These are phyloP conservation scores for Trametes hirsuta DNA, from an alignment of 1,284 basidiomycete species.

Conservation along the genomic window DNA sequence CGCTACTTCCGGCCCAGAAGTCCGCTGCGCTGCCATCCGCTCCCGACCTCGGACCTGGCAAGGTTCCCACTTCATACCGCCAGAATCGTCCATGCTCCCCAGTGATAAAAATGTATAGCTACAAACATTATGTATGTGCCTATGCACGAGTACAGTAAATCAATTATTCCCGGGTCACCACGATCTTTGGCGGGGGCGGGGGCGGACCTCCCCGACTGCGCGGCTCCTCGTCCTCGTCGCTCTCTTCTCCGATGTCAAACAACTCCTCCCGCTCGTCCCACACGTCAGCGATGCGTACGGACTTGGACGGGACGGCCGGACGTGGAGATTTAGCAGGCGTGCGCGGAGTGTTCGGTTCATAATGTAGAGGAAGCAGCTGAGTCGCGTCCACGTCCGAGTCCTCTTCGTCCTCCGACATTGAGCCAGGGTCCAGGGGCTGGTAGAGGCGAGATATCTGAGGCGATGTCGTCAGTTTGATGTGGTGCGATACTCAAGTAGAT, in stretches of 20 bases:
- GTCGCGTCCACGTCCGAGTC: slow-evolving; percentile 52
- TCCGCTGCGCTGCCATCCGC: background rate
- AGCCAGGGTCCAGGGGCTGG: slow-evolving; percentile 61
- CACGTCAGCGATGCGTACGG: slow-evolving; percentile 56
- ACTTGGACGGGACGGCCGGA: slow-evolving; percentile 16
- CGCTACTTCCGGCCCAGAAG: background rate
- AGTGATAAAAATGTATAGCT: background rate
- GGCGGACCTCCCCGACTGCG: slow-evolving; percentile 15
- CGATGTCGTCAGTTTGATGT: background rate
- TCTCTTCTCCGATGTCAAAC: slow-evolving; percentile 69
- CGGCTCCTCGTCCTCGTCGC: slow-evolving; percentile 48
- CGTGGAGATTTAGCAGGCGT: slow-evolving; percentile 24
- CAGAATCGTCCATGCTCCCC: background rate
- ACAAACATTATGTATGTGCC: slow-evolving; percentile 7
- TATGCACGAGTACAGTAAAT: slow-evolving; percentile 9
- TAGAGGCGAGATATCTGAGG: slow-evolving; percentile 74
- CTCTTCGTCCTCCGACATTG: slow-evolving; percentile 48
- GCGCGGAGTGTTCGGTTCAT: slow-evolving; percentile 22
- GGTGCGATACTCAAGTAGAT: background rate
- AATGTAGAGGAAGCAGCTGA: slow-evolving; percentile 62
- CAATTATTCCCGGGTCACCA: slow-evolving; percentile 24
- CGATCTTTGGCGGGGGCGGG: slow-evolving; percentile 30
- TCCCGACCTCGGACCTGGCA: background rate
- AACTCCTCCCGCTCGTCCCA: slow-evolving; percentile 81
- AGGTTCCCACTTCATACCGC: background rate